A percentile compares a stretch with the other conserved stretches of the same genome.
Evolutionary conservation across 139 green algal species (phyloP).

Genomic region (Chlorokybus atmophyticus): DNA sequence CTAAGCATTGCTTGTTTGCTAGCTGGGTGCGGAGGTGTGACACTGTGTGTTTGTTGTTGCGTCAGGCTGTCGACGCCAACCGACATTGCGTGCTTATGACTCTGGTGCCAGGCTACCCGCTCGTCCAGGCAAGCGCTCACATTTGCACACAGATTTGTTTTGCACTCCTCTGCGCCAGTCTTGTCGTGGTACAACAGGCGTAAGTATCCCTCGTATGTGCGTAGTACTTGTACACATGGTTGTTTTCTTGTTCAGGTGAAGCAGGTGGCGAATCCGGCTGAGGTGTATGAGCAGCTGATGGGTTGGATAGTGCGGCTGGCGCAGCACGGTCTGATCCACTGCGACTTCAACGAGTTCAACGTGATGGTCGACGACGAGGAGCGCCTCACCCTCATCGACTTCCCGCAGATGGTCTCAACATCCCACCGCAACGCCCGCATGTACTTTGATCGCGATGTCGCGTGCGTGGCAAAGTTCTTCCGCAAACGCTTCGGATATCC

Average conservation of each 20-base stretch:
- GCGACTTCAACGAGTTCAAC: constrained; percentile 99
- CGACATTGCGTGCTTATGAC: constrained; percentile 90
- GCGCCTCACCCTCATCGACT: constrained; percentile 82
- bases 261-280: constrained; percentile 39
- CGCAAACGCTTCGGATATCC: constrained; percentile 69
- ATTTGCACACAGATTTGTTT: no score
- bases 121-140: no score
- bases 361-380: constrained; percentile 47
- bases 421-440: constrained; percentile 77
- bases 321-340: constrained; percentile 81
- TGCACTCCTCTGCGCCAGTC: no score
- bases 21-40: no score
- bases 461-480: constrained; percentile 66
- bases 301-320: constrained; percentile 60
- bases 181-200: no score
- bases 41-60: no score
- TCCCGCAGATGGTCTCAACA: constrained; percentile 93
- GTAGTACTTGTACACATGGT: no score
- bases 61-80: constrained; percentile 80
- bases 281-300: constrained; percentile 62
- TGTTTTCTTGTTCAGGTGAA: constrained; percentile 55
- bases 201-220: no score
- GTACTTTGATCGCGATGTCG: constrained; percentile 84
- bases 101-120: constrained; percentile 52
- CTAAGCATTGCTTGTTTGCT: no score